Conservation (phyloP, 2,329 filamentous ascomycete genomes). For the Aspergillus terreus region DNA sequence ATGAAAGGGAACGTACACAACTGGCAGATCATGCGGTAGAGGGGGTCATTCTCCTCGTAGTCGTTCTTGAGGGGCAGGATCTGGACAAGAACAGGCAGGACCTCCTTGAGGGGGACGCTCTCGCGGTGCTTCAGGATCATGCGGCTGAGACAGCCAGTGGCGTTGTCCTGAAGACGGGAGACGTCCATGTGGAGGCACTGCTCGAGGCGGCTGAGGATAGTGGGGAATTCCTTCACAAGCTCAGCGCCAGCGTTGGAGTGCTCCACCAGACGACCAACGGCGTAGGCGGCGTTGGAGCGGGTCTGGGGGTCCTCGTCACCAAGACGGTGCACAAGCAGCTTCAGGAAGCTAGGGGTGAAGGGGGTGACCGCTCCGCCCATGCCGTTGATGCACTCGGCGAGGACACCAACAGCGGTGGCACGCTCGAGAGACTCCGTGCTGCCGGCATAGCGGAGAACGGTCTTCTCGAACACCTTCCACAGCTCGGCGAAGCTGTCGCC, state of each 20-base stretch:
- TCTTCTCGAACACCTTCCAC: constrained; percentile 96
- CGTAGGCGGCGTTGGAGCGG: constrained; percentile 93
- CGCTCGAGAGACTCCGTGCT: constrained; percentile 84
- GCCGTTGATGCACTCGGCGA: constrained; percentile 84
- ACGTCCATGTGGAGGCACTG: constrained; percentile 73
- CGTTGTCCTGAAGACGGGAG: constrained; percentile 85
- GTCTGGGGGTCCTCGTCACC: constrained; percentile 86
- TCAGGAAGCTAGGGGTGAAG: constrained; percentile 72
- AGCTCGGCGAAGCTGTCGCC: constrained; percentile 78
- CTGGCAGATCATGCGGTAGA: constrained; percentile 85
- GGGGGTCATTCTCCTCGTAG: constrained; percentile 92
- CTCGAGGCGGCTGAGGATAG: constrained; percentile 82
- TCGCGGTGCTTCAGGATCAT: constrained; percentile 91
- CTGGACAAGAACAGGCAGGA: constrained; percentile 74
- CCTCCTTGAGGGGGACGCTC: constrained; percentile 72
- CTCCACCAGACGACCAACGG: constrained; percentile 77
- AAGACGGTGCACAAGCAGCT: constrained; percentile 78
- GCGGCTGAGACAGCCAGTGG: constrained; percentile 82
- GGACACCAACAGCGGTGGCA: constrained; percentile 82
- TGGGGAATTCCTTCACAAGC: constrained; percentile 69
- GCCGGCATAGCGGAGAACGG: constrained; percentile 79
- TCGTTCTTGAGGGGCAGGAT: constrained; percentile 87
- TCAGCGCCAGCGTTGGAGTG: constrained; percentile 72
- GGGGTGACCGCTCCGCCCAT: constrained; percentile 79
- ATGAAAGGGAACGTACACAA: constrained; percentile 60